Conservation (phyloP, 2,329 filamentous ascomycete genomes). For the Colletotrichum plurivorum region DNA sequence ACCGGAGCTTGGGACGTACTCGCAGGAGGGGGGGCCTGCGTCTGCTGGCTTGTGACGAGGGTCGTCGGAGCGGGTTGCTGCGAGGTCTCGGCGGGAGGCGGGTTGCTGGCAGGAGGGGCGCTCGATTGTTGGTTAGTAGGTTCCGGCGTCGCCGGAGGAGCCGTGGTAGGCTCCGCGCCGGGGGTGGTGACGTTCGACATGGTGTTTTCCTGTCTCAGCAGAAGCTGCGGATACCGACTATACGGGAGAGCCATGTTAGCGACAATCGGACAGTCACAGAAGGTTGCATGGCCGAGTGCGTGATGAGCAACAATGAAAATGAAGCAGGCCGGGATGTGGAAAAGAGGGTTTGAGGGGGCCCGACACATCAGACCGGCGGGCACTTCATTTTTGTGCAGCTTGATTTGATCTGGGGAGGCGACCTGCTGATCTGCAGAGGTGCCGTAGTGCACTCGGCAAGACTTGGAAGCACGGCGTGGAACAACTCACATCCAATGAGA, state of each 20-base stretch:
- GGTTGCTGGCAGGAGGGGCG: conserved; percentile 11
- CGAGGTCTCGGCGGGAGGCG: conserved; percentile 26
- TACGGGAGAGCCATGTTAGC: conserved; percentile 47
- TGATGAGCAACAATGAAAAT: conserved; percentile 6
- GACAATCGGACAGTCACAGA: neutral
- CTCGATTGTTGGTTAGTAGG: conserved; percentile 21
- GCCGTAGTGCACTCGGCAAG: conserved; percentile 21
- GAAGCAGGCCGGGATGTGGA: conserved; percentile 2
- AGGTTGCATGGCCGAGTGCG: conserved; percentile 15
- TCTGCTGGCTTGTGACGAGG: conserved; percentile 31
- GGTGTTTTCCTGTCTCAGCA: conserved; percentile 46
- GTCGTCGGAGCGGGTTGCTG: conserved; percentile 39
- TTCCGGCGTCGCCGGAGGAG: conserved; percentile 26
- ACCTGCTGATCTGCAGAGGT: conserved; percentile 33
- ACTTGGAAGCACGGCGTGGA: conserved; percentile 27
- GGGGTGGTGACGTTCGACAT: conserved; percentile 44
- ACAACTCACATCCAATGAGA: conserved; percentile 33
- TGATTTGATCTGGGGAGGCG: conserved; percentile 9
- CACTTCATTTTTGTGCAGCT: conserved; percentile 15
- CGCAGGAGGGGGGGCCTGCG: conserved; percentile 37
- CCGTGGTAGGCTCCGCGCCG: conserved; percentile 37
- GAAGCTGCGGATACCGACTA: conserved; percentile 44
- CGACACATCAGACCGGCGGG: neutral
- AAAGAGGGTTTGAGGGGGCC: neutral
- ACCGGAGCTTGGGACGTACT: conserved; percentile 36